Base-by-base conservation (phyloP, 495 filamentous ascomycete species). In the Aspergillus incahuasiensis region DNA sequence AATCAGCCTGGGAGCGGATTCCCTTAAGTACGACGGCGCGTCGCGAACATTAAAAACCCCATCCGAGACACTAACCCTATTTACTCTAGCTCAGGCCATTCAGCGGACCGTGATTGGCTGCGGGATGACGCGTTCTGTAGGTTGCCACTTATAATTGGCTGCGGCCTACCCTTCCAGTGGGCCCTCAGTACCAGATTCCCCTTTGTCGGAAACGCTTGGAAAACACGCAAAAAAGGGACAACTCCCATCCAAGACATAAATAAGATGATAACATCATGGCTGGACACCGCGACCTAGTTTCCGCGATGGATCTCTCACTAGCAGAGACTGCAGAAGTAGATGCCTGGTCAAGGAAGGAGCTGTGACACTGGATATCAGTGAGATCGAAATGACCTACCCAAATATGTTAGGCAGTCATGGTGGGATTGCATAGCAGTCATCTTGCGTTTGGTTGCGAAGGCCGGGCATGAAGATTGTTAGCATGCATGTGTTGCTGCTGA, bases 1-100 rank as follows among this genome's bases (percentile, higher is more conserved):
- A 73, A 66, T 65, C 68, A 68, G 71, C 71, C 72, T 69, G 73
- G 73, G 70, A 68, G 70, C 66, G 67, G 72, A 71, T 75, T 74
- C 74, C 66, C 74, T 78, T 78, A 78, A 78, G 74, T 78, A 78
- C 73, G 67, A 71, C 69, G 65, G 65, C 63, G 65, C 63, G 63
- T 73, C 67, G 69, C 67, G 61, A 71, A 67, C 65, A 63, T 62
- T 21, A 50, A 50, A 50, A 74, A 69, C 71, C 74, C 73, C 72
- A 76, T 74, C 66, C 51, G 57, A 61, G 49, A 58, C 68, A 56
- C 63, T 75, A 68, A 59, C 57, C 69, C 66, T 53, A 48, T 67
- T 70, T 59, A 65, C 59, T 58, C 63, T 64, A 65, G 69, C 58
- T 67, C 62, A 68, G 57, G 64, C 65, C 58, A 62, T 65, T 65